Evolutionary conservation across 2,329 filamentous ascomycete species (phyloP).

Genomic region (Claviceps sp.): DNA sequence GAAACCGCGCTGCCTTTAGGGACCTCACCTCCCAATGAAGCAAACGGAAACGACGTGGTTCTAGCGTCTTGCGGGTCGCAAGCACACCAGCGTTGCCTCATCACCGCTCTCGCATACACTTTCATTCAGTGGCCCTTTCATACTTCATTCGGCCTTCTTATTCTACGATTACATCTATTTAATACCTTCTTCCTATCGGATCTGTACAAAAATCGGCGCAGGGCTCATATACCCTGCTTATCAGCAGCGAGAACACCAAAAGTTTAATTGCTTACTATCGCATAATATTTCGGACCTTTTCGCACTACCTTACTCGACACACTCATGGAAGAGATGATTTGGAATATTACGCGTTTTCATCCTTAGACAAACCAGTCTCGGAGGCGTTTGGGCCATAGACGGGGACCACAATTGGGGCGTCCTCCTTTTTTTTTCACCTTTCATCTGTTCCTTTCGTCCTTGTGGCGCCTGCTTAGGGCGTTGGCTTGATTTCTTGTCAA

Average conservation of each 20-base stretch:
- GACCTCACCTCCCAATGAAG: not conserved
- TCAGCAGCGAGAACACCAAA: conserved; percentile 21
- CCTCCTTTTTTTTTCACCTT: conserved; percentile 11
- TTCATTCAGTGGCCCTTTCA: conserved; percentile 4
- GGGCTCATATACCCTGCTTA: conserved; percentile 23
- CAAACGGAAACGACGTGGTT: not conserved
- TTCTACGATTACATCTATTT: conserved; percentile 14
- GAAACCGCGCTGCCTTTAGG: not conserved
- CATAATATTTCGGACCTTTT: not conserved
- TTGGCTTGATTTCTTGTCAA: conserved; percentile 6
- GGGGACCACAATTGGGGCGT: conserved; percentile 10
- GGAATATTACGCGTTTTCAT: conserved; percentile 1
- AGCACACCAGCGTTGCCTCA: not conserved
- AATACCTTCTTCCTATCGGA: conserved; percentile 9
- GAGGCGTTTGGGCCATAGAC: conserved; percentile 21
- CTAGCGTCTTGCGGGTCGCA: not conserved
- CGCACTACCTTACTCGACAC: not conserved
- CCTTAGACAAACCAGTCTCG: conserved; percentile 10
- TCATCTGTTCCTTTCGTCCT: conserved; percentile 4
- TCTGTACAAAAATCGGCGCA: conserved; percentile 22
- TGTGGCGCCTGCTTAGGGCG: not conserved
- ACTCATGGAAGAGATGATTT: conserved; percentile 6
- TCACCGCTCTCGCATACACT: not conserved
- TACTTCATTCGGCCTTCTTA: conserved; percentile 5
- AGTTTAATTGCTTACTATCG: conserved; percentile 5